Conservation (phyloP, 768 basidiomycete genomes). For the Pseudohyphozyma bogoriensis region DNA sequence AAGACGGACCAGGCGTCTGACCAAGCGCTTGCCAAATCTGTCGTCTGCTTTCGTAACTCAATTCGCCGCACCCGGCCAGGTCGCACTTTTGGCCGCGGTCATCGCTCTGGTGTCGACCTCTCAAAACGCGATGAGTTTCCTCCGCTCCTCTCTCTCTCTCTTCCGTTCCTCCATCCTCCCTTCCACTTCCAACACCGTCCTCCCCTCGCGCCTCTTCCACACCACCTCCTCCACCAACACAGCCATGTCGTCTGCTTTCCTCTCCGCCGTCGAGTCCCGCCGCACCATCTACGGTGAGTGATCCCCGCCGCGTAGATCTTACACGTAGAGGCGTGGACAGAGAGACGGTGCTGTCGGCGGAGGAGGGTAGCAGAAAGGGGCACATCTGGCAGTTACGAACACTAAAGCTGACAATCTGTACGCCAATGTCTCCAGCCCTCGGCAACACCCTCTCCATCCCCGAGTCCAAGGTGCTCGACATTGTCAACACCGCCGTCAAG, state of each 20-base stretch:
- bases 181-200: no score
- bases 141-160: not conserved
- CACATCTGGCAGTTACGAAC: no score
- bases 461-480: slow-evolving; percentile 34
- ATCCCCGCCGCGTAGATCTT: no score
- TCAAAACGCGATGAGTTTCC: no score
- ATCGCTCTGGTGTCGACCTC: no score
- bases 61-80: not conserved
- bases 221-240: no score
- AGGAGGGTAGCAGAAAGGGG: no score
- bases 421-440: not conserved
- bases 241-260: not conserved
- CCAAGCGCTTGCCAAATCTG: no score
- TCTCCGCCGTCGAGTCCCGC: slow-evolving; percentile 34
- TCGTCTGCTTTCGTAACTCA: not conserved
- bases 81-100: not conserved
- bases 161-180: not conserved
- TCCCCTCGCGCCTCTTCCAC: not conserved
- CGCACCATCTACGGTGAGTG: slow-evolving; percentile 37
- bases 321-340: no score
- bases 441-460: slow-evolving; percentile 24
- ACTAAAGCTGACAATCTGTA: no score
- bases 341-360: slow-evolving; percentile 14
- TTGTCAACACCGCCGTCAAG: slow-evolving; percentile 38
- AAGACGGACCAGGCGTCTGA: no score